Conservation (phyloP, 495 filamentous ascomycete genomes). For the Rhypophila decipiens region DNA sequence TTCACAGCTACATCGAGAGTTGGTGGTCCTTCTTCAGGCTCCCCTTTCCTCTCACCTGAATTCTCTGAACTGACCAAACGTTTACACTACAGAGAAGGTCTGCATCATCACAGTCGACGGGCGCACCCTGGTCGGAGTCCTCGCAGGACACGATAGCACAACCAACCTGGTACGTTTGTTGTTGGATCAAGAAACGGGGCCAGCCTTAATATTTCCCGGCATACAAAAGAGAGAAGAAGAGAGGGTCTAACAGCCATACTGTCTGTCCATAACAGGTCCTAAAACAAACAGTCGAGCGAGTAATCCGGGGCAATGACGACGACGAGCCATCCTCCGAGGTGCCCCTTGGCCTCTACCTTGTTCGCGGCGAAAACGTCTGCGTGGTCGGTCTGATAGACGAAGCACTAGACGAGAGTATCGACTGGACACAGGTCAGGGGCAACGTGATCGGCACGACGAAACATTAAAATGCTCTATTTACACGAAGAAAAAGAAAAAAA, state of each 20-base stretch:
- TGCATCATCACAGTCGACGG: conserved; percentile 89
- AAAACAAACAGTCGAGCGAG: conserved; percentile 74
- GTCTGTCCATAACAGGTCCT: conserved; percentile 59
- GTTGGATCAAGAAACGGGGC: conserved; percentile 10
- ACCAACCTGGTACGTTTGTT: conserved; percentile 94
- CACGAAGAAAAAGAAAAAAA: background rate
- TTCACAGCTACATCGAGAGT: conserved; percentile 10
- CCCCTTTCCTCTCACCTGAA: background rate
- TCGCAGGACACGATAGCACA: conserved; percentile 82
- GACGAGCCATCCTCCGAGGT: conserved; percentile 74
- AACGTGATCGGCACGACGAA: conserved; percentile 78
- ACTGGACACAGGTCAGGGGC: conserved; percentile 86
- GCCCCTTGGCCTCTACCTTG: conserved; percentile 80
- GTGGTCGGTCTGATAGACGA: conserved; percentile 86
- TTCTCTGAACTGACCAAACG: background rate
- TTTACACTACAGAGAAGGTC: conserved; percentile 65
- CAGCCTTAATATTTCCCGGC: too few relatives aligned
- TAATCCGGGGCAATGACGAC: conserved; percentile 79
- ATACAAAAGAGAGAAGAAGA: too few relatives aligned
- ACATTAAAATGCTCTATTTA: conserved; percentile 31
- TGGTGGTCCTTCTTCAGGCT: background rate
- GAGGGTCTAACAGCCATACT: too few relatives aligned
- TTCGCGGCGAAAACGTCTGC: conserved; percentile 93
- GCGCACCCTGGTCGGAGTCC: conserved; percentile 74
- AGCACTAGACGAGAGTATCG: conserved; percentile 75